Percentiles rank a stretch among this genome's conserved stretches.
Evolutionary conservation across 176 grass and related monocot species (phyloP).

Genomic region (Phragmites australis): DNA sequence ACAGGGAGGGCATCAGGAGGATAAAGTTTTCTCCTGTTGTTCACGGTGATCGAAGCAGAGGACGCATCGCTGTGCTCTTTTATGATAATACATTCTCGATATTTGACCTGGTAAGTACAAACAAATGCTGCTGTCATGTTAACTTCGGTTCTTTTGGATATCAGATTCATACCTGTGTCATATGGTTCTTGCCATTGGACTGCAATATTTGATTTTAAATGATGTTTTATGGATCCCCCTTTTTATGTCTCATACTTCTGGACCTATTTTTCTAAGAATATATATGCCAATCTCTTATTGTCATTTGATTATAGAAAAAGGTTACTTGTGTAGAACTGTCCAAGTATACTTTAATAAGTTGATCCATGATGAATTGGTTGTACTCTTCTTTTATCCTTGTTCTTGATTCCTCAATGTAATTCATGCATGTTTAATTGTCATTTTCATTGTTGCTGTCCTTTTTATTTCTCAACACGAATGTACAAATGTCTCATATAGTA

Average conservation of each 20-base stretch:
- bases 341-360: constrained; percentile 9
- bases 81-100: constrained; percentile 98
- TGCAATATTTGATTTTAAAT: background rate
- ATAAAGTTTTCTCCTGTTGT: constrained; percentile 99
- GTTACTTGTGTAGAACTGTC: constrained; percentile 14
- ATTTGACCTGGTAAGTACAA: constrained; percentile 92
- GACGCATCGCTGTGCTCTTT: constrained; percentile 93
- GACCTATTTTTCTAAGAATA: no score
- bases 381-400: constrained; percentile 9
- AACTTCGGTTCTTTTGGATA: constrained; percentile 20
- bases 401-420: constrained; percentile 26
- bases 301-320: constrained; percentile 14
- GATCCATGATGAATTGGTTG: constrained; percentile 13
- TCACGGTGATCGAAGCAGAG: constrained; percentile 81
- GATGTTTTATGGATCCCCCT: background rate
- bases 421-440: constrained; percentile 20
- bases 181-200: background rate
- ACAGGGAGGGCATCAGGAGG: constrained; percentile 94
- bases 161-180: background rate
- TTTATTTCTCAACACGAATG: constrained; percentile 28
- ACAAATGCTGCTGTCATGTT: constrained; percentile 15
- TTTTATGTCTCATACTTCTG: no score
- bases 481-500: constrained; percentile 37
- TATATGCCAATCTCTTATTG: constrained; percentile 19
- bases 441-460: constrained; percentile 33